Percentiles rank a stretch among this genome's conserved stretches.
Evolutionary conservation across 768 basidiomycete species (phyloP).

Genomic region (Boletus huronensis): DNA sequence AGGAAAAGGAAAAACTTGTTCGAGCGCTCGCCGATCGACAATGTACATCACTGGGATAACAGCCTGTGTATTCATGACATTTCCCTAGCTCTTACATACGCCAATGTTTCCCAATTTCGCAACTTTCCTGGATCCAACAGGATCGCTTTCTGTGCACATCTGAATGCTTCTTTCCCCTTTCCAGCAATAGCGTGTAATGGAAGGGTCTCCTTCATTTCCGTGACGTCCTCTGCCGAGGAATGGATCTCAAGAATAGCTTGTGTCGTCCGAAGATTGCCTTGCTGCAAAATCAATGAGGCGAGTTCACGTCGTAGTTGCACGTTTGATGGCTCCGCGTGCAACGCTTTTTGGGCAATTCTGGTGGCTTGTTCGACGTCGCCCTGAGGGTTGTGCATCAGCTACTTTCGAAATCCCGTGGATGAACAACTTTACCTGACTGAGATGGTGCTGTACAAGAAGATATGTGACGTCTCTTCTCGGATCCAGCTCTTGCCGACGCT

Average conservation of each 20-base stretch:
- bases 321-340: constrained; percentile 54
- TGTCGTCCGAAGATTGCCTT: constrained; percentile 39
- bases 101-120: constrained; percentile 58
- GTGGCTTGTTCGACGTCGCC: constrained; percentile 47
- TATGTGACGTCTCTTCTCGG: constrained; percentile 66
- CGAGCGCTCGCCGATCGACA: not conserved
- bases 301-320: constrained; percentile 49
- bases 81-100: constrained; percentile 43
- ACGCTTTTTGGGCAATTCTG: constrained; percentile 51
- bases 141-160: constrained; percentile 58
- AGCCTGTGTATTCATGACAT: constrained; percentile 18
- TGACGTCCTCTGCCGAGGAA: constrained; percentile 30
- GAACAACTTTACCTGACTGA: constrained; percentile 56
- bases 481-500: constrained; percentile 64
- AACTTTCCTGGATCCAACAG: constrained; percentile 49
- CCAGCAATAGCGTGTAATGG: constrained; percentile 50
- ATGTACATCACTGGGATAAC: not conserved
- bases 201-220: constrained; percentile 40
- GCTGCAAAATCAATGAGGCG: constrained; percentile 53
- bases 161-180: constrained; percentile 32
- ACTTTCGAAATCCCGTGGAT: not conserved
- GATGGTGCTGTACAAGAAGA: constrained; percentile 67
- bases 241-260: constrained; percentile 43
- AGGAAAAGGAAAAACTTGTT: not conserved
- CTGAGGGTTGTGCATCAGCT: constrained; percentile 32